A percentile compares a stretch with the other conserved stretches of the same genome.
Evolutionary conservation across 345 rosid species (phyloP).

Genomic region (Eucalyptus grandis): DNA sequence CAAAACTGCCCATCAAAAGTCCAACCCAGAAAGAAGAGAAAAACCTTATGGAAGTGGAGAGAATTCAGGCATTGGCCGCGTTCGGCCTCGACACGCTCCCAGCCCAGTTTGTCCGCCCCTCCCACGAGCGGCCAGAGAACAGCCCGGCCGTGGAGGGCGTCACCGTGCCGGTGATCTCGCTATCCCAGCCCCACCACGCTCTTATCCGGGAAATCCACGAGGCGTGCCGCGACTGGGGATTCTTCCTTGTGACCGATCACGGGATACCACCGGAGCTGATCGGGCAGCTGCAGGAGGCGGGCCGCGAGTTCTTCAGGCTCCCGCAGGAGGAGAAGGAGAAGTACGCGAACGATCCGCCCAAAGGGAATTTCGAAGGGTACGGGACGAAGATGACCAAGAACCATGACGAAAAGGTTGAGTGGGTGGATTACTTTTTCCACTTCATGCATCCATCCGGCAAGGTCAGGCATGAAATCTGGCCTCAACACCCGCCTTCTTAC

Average conservation of each 20-base stretch:
- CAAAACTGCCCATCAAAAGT: neutral
- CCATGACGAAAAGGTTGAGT: conserved; percentile 25
- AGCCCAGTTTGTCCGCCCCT: conserved; percentile 18
- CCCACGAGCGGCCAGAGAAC: conserved; percentile 31
- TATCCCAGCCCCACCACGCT: conserved; percentile 2
- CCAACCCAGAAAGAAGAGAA: neutral
- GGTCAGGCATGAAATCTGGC: conserved; percentile 25
- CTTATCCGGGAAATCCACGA: neutral
- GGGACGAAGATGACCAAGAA: conserved; percentile 48
- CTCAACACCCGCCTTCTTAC: conserved; percentile 20
- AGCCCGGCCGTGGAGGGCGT: conserved; percentile 27
- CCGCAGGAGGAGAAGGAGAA: conserved; percentile 32
- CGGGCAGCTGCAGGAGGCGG: conserved; percentile 19
- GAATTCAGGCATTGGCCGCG: conserved; percentile 21
- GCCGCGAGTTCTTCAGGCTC: conserved; percentile 26
- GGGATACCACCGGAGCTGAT: conserved; percentile 18
- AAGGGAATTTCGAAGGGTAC: conserved; percentile 34
- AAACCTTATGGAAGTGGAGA: conserved; percentile 9
- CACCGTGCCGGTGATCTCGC: conserved; percentile 25
- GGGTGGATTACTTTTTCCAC: conserved; percentile 45
- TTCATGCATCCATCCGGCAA: conserved; percentile 12
- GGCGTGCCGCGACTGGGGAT: conserved; percentile 39
- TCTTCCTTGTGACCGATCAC: conserved; percentile 21
- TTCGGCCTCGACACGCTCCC: conserved; percentile 12
- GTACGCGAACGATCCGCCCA: conserved; percentile 21